Evolutionary conservation across 345 rosid species (phyloP).

Genomic region (Pseudoturritis turrita): DNA sequence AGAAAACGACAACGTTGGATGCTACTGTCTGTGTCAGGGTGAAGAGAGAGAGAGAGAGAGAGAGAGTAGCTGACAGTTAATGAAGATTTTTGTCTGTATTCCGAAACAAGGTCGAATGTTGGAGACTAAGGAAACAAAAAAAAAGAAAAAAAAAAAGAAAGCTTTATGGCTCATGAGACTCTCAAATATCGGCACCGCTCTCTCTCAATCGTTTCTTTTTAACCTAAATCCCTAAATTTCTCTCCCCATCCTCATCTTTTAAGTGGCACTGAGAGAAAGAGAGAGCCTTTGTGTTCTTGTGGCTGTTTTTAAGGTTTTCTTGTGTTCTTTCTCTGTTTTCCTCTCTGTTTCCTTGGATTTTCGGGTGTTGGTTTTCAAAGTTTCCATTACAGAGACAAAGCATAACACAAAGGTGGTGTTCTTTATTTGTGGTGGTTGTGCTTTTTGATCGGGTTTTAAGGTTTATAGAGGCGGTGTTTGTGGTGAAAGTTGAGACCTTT

Average conservation of each 20-base stretch:
- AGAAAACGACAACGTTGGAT: slow-evolving; percentile 33
- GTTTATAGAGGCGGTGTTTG: not conserved
- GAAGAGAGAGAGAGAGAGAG: slow-evolving; percentile 15
- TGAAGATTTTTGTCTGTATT: slow-evolving; percentile 51
- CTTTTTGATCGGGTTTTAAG: not conserved
- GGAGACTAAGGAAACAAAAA: slow-evolving; percentile 73
- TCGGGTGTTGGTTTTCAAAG: slow-evolving; percentile 1
- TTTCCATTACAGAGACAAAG: not conserved
- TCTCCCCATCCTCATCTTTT: slow-evolving; percentile 23
- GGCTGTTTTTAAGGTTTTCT: not conserved
- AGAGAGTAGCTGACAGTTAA: slow-evolving; percentile 23
- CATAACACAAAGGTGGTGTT: not conserved
- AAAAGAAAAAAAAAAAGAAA: no score
- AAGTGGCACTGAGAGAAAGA: not conserved
- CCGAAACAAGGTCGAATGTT: slow-evolving; percentile 60
- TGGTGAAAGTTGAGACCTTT: slow-evolving; percentile 2
- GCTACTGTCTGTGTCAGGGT: slow-evolving; percentile 18
- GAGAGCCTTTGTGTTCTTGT: slow-evolving; percentile 3
- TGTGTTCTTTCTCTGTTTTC: slow-evolving; percentile 14
- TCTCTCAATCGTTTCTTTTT: slow-evolving; percentile 32
- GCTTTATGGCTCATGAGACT: slow-evolving; percentile 33
- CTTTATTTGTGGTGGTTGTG: not conserved
- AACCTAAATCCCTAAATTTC: slow-evolving; percentile 16
- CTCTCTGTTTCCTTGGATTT: slow-evolving; percentile 13
- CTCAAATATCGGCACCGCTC: slow-evolving; percentile 66